Conservation (phyloP, 805 yeast species). For the Yarrowia sp. region DNA sequence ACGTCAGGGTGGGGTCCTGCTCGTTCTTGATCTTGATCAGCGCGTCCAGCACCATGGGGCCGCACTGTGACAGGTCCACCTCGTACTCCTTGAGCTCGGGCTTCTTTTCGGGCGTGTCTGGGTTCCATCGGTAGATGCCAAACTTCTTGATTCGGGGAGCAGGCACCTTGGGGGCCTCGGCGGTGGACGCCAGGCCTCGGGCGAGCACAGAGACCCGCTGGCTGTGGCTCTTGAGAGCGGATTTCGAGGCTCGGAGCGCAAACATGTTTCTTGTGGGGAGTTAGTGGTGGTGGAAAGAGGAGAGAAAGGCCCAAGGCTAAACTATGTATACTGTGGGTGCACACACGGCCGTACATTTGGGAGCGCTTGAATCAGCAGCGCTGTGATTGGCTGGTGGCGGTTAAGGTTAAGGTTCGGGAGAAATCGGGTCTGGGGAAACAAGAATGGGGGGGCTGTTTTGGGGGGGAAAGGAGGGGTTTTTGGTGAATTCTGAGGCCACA, state of each 20-base stretch:
- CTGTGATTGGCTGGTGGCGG: conserved; percentile 16
- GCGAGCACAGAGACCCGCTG: not conserved
- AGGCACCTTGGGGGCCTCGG: conserved; percentile 30
- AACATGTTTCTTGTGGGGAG: conserved; percentile 12
- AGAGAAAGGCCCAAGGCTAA: conserved; percentile 24
- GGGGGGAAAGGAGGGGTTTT: no score
- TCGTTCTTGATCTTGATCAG: conserved; percentile 93
- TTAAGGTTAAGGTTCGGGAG: conserved; percentile 36
- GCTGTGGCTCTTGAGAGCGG: conserved; percentile 21
- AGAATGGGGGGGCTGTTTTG: no score
- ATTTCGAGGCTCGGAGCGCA: conserved; percentile 38
- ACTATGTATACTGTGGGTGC: conserved; percentile 13
- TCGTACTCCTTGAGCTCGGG: conserved; percentile 85
- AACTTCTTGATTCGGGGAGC: conserved; percentile 66
- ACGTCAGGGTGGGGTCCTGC: conserved; percentile 92
- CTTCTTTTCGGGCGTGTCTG: conserved; percentile 92
- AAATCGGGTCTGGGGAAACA: conserved; percentile 38
- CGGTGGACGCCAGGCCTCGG: conserved; percentile 39
- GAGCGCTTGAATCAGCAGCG: conserved; percentile 19
- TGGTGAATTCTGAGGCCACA: not conserved
- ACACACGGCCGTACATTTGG: conserved; percentile 8
- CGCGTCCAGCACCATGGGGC: conserved; percentile 98
- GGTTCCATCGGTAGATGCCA: conserved; percentile 97
- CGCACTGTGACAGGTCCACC: conserved; percentile 87
- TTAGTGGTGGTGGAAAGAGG: conserved; percentile 23